These are phyloP conservation scores for Penicillium sp. DNA, from an alignment of 2,329 filamentous ascomycete genomes.

Conservation along the genomic window DNA sequence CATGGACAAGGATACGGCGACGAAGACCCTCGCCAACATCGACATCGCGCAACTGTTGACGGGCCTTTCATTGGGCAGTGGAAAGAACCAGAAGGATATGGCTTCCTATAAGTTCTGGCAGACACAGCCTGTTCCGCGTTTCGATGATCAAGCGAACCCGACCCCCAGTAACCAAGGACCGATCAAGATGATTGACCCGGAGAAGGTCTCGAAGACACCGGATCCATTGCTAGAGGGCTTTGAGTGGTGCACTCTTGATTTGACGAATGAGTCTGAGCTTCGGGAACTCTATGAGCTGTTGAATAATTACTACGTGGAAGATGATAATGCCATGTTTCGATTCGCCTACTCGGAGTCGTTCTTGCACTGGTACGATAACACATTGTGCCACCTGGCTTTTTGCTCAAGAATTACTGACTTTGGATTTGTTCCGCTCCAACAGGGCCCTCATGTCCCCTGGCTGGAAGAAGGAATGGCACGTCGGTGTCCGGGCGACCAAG, in stretches of 20 bases:
- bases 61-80: slow-evolving; percentile 69
- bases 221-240: slow-evolving; percentile 79
- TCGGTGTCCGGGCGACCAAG: slow-evolving; percentile 84
- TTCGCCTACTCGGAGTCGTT: slow-evolving; percentile 94
- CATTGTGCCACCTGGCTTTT: background rate
- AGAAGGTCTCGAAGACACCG: slow-evolving; percentile 79
- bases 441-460: slow-evolving; percentile 94
- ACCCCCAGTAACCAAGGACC: slow-evolving; percentile 74
- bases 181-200: slow-evolving; percentile 78
- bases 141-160: slow-evolving; percentile 62
- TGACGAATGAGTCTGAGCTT: slow-evolving; percentile 76
- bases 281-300: slow-evolving; percentile 91
- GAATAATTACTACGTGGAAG: slow-evolving; percentile 94
- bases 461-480: slow-evolving; percentile 93
- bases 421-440: background rate
- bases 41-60: slow-evolving; percentile 57
- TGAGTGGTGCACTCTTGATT: slow-evolving; percentile 91
- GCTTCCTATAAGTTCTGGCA: slow-evolving; percentile 98
- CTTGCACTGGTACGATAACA: slow-evolving; percentile 73
- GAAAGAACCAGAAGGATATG: slow-evolving; percentile 95
- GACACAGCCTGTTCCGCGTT: slow-evolving; percentile 91
- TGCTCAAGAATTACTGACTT: background rate
- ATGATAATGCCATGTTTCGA: slow-evolving; percentile 94
- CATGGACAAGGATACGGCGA: slow-evolving; percentile 66
- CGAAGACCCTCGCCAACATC: slow-evolving; percentile 58